Evolutionary conservation across 352 stramenopile species (phyloP), one percentile per base, ranked within the genome.

Genomic region (Aphanomyces cochlioides): DNA sequence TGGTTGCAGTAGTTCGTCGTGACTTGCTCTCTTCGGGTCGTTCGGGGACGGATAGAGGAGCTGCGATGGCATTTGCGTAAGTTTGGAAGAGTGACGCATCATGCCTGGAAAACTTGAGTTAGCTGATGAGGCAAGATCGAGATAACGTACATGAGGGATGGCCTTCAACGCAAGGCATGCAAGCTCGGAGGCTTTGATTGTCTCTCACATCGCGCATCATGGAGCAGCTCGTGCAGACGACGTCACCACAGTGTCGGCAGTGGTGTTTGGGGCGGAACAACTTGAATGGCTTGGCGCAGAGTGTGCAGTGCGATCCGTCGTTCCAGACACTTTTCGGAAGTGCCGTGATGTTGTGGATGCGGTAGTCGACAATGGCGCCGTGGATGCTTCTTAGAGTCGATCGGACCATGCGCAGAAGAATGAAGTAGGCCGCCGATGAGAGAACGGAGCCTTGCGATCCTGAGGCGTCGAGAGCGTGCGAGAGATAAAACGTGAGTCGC

Each of bases 231-330:
- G 82, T 87, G 75, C 87, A 94, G 21, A 92, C 79, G 4, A 84
- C 66, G 57, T 78, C 75, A 50, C 87, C 87, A 39, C 84, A 94
- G 60, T 90, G 85, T 7, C 87, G 83, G 54, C 87, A 94, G 78
- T 94, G 87, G 67, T 94, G 87, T 57, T 84, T 77, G n/a, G 84
- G 82, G 39, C 81, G 79, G 64, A 88, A 87, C 48, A 94, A 79
- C 59, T 73, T 84, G 73, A 92, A 92, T 28, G 74, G 77, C 64
- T 77, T 74, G 43, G 72, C 77, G 66, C 87, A 94, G 13, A 90
- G 50, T 8, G 17, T 17, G 50, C 63, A 69, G 43, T 28, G 54
- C 13, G 37, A n/a, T 37, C 63, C 63, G 36, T 69, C 63, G 37
- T 19, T 59, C 47, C 28, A 59, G n/a, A 69, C 37, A 21, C 59